These are phyloP conservation scores for Sporisorium graminicola DNA, from an alignment of 1,284 basidiomycete species.

Conservation along the genomic window DNA sequence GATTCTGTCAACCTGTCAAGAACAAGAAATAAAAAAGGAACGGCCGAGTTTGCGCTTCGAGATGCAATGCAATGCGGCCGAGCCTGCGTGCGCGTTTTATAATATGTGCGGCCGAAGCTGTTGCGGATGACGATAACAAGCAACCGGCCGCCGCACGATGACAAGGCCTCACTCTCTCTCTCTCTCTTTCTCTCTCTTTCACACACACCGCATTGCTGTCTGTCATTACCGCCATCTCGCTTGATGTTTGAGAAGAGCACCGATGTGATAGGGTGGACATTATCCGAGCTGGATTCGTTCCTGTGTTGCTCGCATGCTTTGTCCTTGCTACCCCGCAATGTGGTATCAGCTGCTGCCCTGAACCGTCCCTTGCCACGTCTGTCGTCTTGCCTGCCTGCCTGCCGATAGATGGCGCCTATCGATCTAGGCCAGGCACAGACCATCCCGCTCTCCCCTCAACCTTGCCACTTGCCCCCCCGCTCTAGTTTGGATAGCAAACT, in stretches of 20 bases:
- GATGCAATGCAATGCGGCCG: too few relatives aligned
- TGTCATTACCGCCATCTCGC: background rate
- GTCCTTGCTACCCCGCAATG: background rate
- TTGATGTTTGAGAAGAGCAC: too few relatives aligned
- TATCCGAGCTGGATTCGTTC: background rate
- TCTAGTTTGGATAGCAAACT: constrained; percentile 30
- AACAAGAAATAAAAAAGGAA: background rate
- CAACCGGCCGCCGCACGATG: background rate
- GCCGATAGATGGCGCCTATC: background rate
- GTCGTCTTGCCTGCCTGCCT: background rate
- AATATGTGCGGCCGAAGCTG: background rate
- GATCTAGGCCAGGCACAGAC: background rate
- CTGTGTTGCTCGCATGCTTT: background rate
- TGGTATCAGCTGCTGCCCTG: background rate
- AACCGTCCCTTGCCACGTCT: background rate
- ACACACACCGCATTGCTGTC: background rate
- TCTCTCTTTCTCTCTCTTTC: background rate
- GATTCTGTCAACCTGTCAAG: too few relatives aligned
- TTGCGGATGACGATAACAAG: background rate
- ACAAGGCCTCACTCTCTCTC: background rate
- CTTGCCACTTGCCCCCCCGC: background rate
- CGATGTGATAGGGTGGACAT: background rate
- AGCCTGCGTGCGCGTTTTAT: too few relatives aligned
- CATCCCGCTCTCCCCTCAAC: background rate
- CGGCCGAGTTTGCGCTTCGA: background rate